phyloP scores from a whole-genome alignment of 495 filamentous ascomycete species.

The Cenococcum geophilum region DNA sequence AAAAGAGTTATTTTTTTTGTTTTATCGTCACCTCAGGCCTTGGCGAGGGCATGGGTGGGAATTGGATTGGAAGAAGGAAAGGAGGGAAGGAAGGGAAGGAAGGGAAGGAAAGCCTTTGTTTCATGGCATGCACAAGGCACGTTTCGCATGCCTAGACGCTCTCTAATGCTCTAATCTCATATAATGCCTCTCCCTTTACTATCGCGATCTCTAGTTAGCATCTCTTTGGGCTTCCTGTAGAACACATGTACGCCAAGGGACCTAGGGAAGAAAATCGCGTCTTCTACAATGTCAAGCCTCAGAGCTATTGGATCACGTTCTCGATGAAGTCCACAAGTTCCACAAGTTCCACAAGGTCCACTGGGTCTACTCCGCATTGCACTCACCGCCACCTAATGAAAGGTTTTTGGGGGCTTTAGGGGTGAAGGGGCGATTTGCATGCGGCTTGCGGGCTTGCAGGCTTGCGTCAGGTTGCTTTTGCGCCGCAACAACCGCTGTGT shows the following conservation, averaged over 20 bases:
- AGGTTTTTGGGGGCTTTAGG: too few species aligned
- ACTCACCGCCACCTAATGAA: too few species aligned
- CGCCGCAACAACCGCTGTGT: too few species aligned
- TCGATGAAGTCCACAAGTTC: background rate
- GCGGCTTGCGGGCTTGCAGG: too few species aligned
- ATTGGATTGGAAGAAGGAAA: background rate
- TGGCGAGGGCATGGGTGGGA: too few species aligned
- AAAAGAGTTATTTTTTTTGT: too few species aligned
- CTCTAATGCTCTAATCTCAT: conserved; percentile 6
- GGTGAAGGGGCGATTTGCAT: too few species aligned
- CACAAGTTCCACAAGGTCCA: too few species aligned
- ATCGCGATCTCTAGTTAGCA: background rate
- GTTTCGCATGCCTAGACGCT: conserved; percentile 6
- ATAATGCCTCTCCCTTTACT: conserved; percentile 5
- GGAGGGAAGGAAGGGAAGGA: background rate
- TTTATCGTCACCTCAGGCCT: too few species aligned
- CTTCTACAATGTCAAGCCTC: background rate
- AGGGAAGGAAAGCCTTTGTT: background rate
- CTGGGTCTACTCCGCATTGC: too few species aligned
- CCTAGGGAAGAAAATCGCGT: background rate
- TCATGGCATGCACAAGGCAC: conserved; percentile 1
- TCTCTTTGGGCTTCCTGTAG: background rate
- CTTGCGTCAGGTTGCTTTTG: too few species aligned
- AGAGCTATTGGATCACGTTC: background rate
- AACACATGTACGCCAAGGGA: background rate